Base-by-base conservation (phyloP, 2,329 filamentous ascomycete species). In the Fusarium sp. region DNA sequence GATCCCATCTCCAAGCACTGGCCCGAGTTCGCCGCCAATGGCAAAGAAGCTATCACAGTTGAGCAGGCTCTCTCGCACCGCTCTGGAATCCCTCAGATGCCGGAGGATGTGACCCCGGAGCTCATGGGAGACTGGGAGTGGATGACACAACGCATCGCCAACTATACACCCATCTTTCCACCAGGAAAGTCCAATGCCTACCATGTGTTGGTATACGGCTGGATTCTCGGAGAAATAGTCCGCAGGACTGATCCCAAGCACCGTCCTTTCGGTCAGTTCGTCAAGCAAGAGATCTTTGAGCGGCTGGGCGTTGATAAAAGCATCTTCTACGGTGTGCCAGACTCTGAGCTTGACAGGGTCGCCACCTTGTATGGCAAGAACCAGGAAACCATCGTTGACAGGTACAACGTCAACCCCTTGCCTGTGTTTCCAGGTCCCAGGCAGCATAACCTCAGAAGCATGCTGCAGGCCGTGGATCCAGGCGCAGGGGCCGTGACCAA, bases 71-170 rank as follows among this genome's bases (percentile, higher is more conserved):
- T 70, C 18, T 70, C 68, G 3, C 68, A 70, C 14, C 64, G 68
- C 6, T 59, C 59, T 1, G 68, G 68, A 1, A 70, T 70, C 23
- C 68, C 68, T 3, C 64, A 70, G 30, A 70, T 70, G 68, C 68
- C 68, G 4, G 64, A 52, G n/a, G 58, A 25, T 1, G 57, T 61
- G 13, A 67, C 68, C 7, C 54, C 59, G 2, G 64, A 67, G 35
- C 25, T 59, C 18, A 67, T 70, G 68, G 68, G 64, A 2, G 41
- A 70, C 41, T 70, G 68, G 68, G 52, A 60, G 18, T 70, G 68
- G 68, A 70, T 70, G 68, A 52, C 50, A 6, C 5, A 30, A 27
- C 41, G 45, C 4, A 60, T 70, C 32, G 68, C 52, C 4, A 25
- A 41, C 20, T 56, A 54, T 2, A 56, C 39, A 14, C 68, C 68